These are phyloP conservation scores for Komagataella pastoris DNA, from an alignment of 805 yeast genomes.

Conservation along the genomic window DNA sequence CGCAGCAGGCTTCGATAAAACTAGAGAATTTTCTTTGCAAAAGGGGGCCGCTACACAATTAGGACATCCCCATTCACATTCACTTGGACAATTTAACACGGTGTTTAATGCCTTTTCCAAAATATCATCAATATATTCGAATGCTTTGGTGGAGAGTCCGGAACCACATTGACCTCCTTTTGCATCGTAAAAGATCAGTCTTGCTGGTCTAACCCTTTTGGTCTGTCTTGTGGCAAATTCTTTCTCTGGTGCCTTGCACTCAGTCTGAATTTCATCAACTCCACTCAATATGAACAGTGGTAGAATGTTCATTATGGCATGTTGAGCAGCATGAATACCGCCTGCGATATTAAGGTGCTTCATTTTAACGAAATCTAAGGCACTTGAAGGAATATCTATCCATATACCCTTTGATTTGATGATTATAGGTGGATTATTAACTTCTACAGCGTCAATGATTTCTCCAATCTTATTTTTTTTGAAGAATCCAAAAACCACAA, in stretches of 20 bases:
- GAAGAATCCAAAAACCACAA: constrained; percentile 84
- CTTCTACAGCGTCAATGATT: constrained; percentile 89
- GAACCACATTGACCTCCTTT: constrained; percentile 72
- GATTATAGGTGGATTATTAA: constrained; percentile 72
- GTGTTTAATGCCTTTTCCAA: constrained; percentile 44
- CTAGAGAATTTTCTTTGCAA: constrained; percentile 73
- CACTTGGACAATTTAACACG: constrained; percentile 53
- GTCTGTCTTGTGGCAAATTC: constrained; percentile 77
- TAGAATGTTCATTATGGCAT: constrained; percentile 67
- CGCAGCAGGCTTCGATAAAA: constrained; percentile 82
- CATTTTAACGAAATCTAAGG: constrained; percentile 39
- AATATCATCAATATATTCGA: constrained; percentile 61
- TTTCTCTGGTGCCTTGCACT: constrained; percentile 95
- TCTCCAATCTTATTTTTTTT: constrained; percentile 65
- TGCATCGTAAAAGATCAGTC: constrained; percentile 74
- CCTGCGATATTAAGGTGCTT: constrained; percentile 68
- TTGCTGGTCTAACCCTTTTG: constrained; percentile 67
- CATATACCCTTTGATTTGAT: constrained; percentile 73
- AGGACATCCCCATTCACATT: constrained; percentile 60
- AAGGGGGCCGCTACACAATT: constrained; percentile 74
- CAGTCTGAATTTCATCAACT: constrained; percentile 72
- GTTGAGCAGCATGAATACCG: constrained; percentile 95
- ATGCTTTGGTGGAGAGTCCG: constrained; percentile 71
- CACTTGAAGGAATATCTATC: constrained; percentile 72
- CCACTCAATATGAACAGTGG: constrained; percentile 66